These are phyloP conservation scores for Geranium incanum DNA, from an alignment of 441 rosid species.

Conservation along the genomic window DNA sequence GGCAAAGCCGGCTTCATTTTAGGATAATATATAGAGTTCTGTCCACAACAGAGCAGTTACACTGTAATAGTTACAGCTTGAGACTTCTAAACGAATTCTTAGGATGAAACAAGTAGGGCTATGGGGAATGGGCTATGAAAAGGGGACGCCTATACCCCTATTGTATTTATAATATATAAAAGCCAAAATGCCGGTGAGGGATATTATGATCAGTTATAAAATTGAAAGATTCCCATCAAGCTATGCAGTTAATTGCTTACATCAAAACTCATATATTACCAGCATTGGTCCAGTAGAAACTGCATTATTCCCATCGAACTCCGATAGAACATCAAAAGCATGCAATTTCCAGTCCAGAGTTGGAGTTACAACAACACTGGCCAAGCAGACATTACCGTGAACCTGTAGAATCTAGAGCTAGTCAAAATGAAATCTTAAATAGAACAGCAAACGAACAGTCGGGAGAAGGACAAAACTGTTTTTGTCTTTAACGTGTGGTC, in stretches of 20 bases:
- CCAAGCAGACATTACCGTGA: constrained; percentile 92
- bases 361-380: constrained; percentile 91
- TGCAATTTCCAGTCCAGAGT: constrained; percentile 99
- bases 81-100: constrained; percentile 1
- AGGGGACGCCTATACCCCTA: background rate
- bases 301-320: constrained; percentile 83
- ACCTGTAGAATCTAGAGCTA: constrained; percentile 48
- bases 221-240: background rate
- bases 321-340: constrained; percentile 91
- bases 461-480: background rate
- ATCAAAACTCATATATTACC: constrained; percentile 48
- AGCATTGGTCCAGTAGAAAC: constrained; percentile 89
- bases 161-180: background rate
- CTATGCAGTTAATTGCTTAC: constrained; percentile 14
- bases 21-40: constrained; percentile 1
- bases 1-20: background rate
- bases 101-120: background rate
- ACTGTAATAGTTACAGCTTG: constrained; percentile 3
- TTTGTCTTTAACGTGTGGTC: background rate
- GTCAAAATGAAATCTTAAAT: constrained; percentile 16
- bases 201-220: background rate
- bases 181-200: background rate
- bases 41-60: background rate
- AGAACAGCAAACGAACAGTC: background rate
- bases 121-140: background rate